Conservation (phyloP, 2,329 filamentous ascomycete species). For the Achaetomium macrosporum region DNA sequence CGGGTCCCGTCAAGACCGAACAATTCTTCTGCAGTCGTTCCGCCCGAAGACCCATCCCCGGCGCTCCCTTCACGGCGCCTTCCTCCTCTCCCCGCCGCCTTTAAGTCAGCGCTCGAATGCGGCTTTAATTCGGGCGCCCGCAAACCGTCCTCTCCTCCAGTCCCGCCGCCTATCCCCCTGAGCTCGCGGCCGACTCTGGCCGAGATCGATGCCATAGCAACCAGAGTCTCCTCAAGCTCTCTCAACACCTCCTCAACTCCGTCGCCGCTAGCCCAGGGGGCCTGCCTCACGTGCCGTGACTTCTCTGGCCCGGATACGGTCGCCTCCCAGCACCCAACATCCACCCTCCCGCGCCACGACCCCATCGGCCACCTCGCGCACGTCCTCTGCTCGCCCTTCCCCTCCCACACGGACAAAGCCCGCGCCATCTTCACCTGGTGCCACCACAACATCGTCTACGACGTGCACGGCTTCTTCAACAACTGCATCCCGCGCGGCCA, state of each 20-base stretch:
- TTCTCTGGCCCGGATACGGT: conserved; percentile 76
- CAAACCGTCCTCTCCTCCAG: conserved; percentile 27
- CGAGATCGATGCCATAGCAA: conserved; percentile 43
- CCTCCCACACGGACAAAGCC: conserved; percentile 83
- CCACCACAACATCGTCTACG: conserved; percentile 88
- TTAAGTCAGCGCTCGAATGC: conserved; percentile 28
- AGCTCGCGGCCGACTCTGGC: conserved; percentile 46
- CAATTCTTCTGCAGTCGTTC: conserved; percentile 29
- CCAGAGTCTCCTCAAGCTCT: conserved; percentile 28
- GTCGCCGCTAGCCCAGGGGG: conserved; percentile 18
- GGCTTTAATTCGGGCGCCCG: conserved; percentile 23
- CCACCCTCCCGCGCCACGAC: conserved; percentile 59
- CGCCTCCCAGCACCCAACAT: conserved; percentile 68
- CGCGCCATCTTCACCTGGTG: conserved; percentile 91
- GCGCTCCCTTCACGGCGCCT: conserved; percentile 34
- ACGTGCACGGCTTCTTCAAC: conserved; percentile 72
- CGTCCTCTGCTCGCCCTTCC: conserved; percentile 71
- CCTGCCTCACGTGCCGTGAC: conserved; percentile 80
- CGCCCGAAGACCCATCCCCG: conserved; percentile 56
- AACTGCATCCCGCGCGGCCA: conserved; percentile 56
- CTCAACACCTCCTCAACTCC: conserved; percentile 17
- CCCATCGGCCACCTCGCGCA: conserved; percentile 70
- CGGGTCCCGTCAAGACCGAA: conserved; percentile 45
- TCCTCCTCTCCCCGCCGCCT: conserved; percentile 33
- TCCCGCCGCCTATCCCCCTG: conserved; percentile 48